Conservation (phyloP, 1,284 basidiomycete species). For the Fistulinella cinereoalba region DNA sequence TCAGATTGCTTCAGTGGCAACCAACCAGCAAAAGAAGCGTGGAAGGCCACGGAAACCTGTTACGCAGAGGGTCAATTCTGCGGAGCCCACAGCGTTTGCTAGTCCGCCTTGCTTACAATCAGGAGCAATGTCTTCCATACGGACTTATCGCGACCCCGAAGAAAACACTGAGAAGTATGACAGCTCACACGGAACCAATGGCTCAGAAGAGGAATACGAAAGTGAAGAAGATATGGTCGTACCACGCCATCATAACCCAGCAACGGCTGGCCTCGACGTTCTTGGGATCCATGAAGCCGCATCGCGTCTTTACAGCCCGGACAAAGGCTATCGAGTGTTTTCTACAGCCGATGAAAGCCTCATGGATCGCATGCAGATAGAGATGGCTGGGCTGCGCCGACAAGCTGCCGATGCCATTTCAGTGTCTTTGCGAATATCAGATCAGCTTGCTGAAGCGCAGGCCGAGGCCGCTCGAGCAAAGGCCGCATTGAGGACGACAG, state of each 20-base stretch:
- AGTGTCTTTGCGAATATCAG: slow-evolving; percentile 57
- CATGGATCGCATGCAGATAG: slow-evolving; percentile 59
- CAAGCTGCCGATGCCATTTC: slow-evolving; percentile 65
- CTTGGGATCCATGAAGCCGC: slow-evolving; percentile 33
- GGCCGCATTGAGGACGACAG: slow-evolving; percentile 49
- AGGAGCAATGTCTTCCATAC: slow-evolving; percentile 16
- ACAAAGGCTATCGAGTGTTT: slow-evolving; percentile 20
- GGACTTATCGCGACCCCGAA: slow-evolving; percentile 20
- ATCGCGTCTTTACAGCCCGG: slow-evolving; percentile 25
- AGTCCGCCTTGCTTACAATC: slow-evolving; percentile 9
- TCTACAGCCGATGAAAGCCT: slow-evolving; percentile 36
- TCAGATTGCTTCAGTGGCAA: slow-evolving; percentile 14
- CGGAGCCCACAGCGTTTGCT: slow-evolving; percentile 5
- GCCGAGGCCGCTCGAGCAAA: slow-evolving; percentile 54
- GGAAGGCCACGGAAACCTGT: slow-evolving; percentile 46
- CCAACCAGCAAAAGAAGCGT: slow-evolving; percentile 39
- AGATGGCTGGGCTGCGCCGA: slow-evolving; percentile 56
- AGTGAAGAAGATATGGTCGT: slow-evolving; percentile 60
- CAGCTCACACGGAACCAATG: slow-evolving; percentile 32
- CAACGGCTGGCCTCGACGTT: slow-evolving; percentile 29
- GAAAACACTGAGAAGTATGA: slow-evolving; percentile 34
- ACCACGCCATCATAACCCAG: slow-evolving; percentile 43
- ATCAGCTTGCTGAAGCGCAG: slow-evolving; percentile 61
- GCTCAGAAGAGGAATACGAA: slow-evolving; percentile 50
- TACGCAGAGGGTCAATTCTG: slow-evolving; percentile 5